phyloP scores from a whole-genome alignment of 1,284 basidiomycete species.

The Ganoderma boninense region DNA sequence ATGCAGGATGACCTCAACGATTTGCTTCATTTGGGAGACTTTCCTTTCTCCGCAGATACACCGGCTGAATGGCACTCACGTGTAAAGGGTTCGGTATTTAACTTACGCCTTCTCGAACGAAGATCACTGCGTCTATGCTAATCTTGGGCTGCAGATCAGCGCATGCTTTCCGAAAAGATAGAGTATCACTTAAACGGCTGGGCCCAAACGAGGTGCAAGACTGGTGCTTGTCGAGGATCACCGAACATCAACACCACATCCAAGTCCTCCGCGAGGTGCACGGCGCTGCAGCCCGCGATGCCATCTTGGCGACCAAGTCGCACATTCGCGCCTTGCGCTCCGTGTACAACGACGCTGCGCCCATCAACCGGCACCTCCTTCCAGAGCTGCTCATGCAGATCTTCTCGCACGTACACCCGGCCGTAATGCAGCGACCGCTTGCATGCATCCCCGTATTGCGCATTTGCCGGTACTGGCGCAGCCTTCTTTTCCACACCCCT shows the following conservation, averaged over 20 bases:
- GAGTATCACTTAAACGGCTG: not conserved
- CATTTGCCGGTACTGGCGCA: conserved; percentile 1
- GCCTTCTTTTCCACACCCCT: not conserved
- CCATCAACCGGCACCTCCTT: conserved; percentile 4
- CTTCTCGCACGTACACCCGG: not conserved
- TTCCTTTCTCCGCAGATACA: not conserved
- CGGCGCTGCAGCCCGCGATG: not conserved
- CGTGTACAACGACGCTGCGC: not conserved
- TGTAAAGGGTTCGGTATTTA: not conserved
- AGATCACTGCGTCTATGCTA: not conserved
- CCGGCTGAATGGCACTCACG: not conserved
- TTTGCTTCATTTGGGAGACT: not conserved
- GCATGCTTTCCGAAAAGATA: not conserved
- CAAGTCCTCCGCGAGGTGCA: not conserved
- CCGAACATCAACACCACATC: not conserved
- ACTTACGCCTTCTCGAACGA: not conserved
- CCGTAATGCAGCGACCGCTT: too few relatives aligned
- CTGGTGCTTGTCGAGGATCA: conserved; percentile 2
- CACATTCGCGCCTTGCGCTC: conserved; percentile 4
- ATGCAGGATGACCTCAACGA: not conserved
- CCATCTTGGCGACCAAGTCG: not conserved
- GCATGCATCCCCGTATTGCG: not conserved
- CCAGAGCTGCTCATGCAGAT: conserved; percentile 6
- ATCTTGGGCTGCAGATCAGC: not conserved
- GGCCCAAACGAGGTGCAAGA: not conserved